Conservation (phyloP, 257 asterid genomes). For the Mitragyna speciosa region DNA sequence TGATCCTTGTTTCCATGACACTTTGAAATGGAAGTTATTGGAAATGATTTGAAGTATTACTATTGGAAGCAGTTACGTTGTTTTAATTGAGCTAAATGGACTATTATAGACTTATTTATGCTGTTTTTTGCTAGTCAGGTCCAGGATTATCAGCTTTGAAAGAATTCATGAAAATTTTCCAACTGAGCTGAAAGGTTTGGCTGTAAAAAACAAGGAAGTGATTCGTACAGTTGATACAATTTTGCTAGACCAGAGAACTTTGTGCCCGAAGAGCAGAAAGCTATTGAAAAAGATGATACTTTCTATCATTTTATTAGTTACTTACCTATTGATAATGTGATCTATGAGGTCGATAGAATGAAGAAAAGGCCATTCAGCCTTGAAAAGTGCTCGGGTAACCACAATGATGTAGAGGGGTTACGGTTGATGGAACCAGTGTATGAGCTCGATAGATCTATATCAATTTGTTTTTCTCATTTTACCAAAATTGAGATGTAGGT, state of each 20-base stretch:
- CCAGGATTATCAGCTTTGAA: constrained; percentile 76
- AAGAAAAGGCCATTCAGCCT: constrained; percentile 98
- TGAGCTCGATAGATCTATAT: too few species aligned
- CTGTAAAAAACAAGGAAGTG: constrained; percentile 91
- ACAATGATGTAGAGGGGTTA: constrained; percentile 71
- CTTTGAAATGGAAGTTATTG: background rate
- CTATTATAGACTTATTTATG: background rate
- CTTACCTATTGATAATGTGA: constrained; percentile 83
- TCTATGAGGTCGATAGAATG: constrained; percentile 97
- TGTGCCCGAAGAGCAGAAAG: constrained; percentile 85
- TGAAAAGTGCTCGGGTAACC: constrained; percentile 72
- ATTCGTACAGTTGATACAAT: constrained; percentile 93
- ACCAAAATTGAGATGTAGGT: too few species aligned
- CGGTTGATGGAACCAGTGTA: constrained; percentile 79
- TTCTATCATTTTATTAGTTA: constrained; percentile 96
- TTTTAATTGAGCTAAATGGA: background rate
- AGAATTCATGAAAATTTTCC: constrained; percentile 93
- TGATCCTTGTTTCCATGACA: background rate
- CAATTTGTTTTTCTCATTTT: too few species aligned
- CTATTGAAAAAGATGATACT: constrained; percentile 86
- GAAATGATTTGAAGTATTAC: background rate
- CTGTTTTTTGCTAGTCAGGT: background rate
- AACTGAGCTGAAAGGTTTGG: constrained; percentile 88
- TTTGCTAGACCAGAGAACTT: constrained; percentile 94
- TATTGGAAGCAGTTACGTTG: background rate